Percentiles rank a stretch among this genome's conserved stretches.
phyloP scores from a whole-genome alignment of 371 early-diverging fungal genomes.

The Encephalitozoon cuniculi region DNA sequence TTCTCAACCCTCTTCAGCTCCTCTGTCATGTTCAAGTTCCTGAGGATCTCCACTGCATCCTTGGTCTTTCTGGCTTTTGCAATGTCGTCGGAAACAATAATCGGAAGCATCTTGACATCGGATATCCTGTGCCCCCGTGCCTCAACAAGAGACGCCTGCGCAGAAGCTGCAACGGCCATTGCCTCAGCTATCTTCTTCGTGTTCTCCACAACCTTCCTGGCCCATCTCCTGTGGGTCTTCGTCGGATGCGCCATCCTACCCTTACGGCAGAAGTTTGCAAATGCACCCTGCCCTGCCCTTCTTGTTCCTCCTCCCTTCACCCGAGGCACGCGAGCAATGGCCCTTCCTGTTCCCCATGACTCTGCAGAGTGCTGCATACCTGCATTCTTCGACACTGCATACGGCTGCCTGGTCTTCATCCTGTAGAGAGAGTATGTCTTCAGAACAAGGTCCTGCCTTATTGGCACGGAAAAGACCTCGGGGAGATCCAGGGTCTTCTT shows the following conservation, averaged over 20 bases:
- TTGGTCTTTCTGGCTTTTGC: constrained; percentile 84
- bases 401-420: constrained; percentile 97
- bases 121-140: constrained; percentile 96
- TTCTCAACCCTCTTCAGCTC: constrained; percentile 91
- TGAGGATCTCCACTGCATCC: constrained; percentile 80
- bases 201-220: constrained; percentile 90
- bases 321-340: constrained; percentile 98
- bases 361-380: constrained; percentile 98
- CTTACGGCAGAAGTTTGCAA: constrained; percentile 98
- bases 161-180: constrained; percentile 94
- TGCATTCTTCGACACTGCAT: constrained; percentile 88
- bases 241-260: constrained; percentile 99
- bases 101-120: constrained; percentile 82
- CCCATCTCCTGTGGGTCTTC: constrained; percentile 99
- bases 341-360: constrained; percentile 97
- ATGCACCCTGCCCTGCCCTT: constrained; percentile 98
- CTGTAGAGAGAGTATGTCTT: constrained; percentile 88
- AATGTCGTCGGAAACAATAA: constrained; percentile 75
- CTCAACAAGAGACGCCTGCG: constrained; percentile 82
- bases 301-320: constrained; percentile 94
- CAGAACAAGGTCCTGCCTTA: constrained; percentile 91
- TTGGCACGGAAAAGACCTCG: constrained; percentile 88
- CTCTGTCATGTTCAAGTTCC: constrained; percentile 78
- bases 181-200: constrained; percentile 92
- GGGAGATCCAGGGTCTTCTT: constrained; percentile 64